These are phyloP conservation scores for Kwoniella dendrophila DNA, from an alignment of 768 basidiomycete species.

Conservation along the genomic window DNA sequence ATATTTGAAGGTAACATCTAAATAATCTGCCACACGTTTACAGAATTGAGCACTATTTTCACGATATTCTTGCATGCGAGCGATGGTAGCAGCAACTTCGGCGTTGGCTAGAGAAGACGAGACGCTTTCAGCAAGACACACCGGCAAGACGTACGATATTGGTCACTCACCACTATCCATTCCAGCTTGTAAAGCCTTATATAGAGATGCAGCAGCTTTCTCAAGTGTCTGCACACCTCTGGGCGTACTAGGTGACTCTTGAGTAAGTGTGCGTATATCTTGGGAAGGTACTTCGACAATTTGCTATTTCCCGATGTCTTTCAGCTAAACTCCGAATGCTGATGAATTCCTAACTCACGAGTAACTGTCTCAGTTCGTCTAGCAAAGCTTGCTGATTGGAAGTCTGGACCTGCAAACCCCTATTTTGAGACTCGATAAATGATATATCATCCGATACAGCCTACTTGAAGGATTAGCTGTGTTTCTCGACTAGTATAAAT, in stretches of 20 bases:
- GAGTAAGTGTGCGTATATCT: slow-evolving; percentile 73
- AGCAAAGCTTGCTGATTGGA: slow-evolving; percentile 89
- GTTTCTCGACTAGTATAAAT: background rate
- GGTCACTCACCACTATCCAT: slow-evolving; percentile 75
- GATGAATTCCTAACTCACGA: slow-evolving; percentile 61
- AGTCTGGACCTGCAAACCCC: slow-evolving; percentile 94
- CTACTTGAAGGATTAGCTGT: slow-evolving; percentile 58
- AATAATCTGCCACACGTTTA: slow-evolving; percentile 84
- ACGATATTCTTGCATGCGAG: slow-evolving; percentile 83
- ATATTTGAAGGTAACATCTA: slow-evolving; percentile 86
- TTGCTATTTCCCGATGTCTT: slow-evolving; percentile 62
- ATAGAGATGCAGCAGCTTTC: slow-evolving; percentile 79
- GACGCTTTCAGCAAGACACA: background rate
- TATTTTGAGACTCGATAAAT: slow-evolving; percentile 93
- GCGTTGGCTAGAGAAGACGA: slow-evolving; percentile 32
- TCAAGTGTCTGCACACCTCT: slow-evolving; percentile 77
- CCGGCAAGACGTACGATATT: too few species aligned
- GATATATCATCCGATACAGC: slow-evolving; percentile 92
- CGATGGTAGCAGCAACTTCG: slow-evolving; percentile 98
- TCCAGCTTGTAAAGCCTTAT: slow-evolving; percentile 89
- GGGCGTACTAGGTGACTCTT: slow-evolving; percentile 83
- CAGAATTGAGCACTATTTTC: slow-evolving; percentile 90
- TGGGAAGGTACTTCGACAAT: slow-evolving; percentile 89
- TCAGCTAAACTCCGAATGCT: slow-evolving; percentile 1
- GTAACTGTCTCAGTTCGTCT: slow-evolving; percentile 79